Base-by-base conservation (phyloP, 2,329 filamentous ascomycete genomes). In the Coniochaeta prunicola region DNA sequence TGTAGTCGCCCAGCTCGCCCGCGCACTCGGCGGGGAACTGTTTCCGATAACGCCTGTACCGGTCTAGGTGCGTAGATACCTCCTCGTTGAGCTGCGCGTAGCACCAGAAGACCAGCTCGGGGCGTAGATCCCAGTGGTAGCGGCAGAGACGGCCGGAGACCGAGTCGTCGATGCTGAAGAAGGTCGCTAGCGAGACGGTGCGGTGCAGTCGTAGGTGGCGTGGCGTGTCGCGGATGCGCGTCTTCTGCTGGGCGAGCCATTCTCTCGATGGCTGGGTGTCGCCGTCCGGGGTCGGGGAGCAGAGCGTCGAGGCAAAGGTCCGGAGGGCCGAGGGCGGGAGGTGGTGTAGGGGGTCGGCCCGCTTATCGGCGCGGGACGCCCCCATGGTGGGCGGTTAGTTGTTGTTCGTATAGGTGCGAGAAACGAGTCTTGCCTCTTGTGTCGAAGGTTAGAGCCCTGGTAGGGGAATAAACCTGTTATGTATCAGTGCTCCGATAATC, bases 61-160 rank as follows among this genome's bases (percentile, higher is more conserved):
- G 62, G 17, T 68, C 64, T 2, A 69, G 61, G 13, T 69, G 70
- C 6, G 64, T 63, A 0, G 73, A 78, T 30, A 72, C 70, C 65
- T 82, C 80, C 7, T 71, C 67, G 0, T 67, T 68, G 7, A 82
- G 54, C 6, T 76, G 69, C 19, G 73, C 55, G 65, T 77, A 77
- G n/a, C 81, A 64, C 19, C 70, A 70, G 48, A 74, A 74, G 17
- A 82, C 74, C 12, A 80, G 62, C 40, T 69, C 72, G 0, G 76
- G 70, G 42, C 80, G 71, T 4, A 82, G 71, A 0, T 36, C 57
- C 26, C 69, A 63, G 63, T 82, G 80, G 6, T 57, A 15, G 62
- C 10, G 1, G 45, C 45, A 50, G 2, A 50, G 30, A 4, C 53
- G 53, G 53, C 30, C 53, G 4, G 28, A 34, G 30, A 26, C n/a